These are phyloP conservation scores for Paragyromitra xinjiangensis DNA, from an alignment of 495 filamentous ascomycete species.

Conservation along the genomic window DNA sequence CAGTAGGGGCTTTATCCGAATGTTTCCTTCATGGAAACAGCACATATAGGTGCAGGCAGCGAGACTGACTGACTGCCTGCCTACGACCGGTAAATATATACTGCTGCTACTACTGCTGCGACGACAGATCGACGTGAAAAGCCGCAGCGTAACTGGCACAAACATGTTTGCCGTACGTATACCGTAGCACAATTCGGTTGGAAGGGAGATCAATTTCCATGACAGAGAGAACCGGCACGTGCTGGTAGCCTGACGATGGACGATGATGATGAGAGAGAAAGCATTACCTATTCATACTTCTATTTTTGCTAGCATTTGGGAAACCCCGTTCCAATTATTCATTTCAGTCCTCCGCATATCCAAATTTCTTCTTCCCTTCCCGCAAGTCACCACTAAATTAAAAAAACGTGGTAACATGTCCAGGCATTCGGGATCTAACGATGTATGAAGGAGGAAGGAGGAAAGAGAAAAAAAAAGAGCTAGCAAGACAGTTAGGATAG, in stretches of 20 bases:
- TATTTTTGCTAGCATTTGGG: conserved; percentile 23
- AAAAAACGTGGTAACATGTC: conserved; percentile 35
- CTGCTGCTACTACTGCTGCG: conserved; percentile 3
- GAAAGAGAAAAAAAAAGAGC: not conserved
- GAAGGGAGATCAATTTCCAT: conserved; percentile 18
- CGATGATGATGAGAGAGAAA: conserved; percentile 9
- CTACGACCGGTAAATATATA: conserved; percentile 15
- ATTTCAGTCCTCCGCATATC: conserved; percentile 9
- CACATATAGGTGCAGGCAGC: not conserved
- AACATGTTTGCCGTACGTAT: conserved; percentile 10
- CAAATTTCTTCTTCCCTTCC: conserved; percentile 10
- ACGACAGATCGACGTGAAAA: conserved; percentile 4
- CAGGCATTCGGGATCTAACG: conserved; percentile 44
- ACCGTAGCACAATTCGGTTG: not conserved
- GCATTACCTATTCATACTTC: conserved; percentile 43
- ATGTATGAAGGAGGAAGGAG: conserved; percentile 12
- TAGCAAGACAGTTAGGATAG: not conserved
- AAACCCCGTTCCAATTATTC: conserved; percentile 34
- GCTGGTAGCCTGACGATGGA: conserved; percentile 4
- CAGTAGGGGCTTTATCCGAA: conserved; percentile 22
- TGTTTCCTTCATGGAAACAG: conserved; percentile 29
- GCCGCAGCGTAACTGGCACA: conserved; percentile 19
- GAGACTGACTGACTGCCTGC: not conserved
- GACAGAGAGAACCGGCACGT: conserved; percentile 31
- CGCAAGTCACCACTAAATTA: conserved; percentile 5